A percentile compares a stretch with the other conserved stretches of the same genome.
phyloP scores from a whole-genome alignment of 2,329 filamentous ascomycete species.

The Xylariaceae sp. region DNA sequence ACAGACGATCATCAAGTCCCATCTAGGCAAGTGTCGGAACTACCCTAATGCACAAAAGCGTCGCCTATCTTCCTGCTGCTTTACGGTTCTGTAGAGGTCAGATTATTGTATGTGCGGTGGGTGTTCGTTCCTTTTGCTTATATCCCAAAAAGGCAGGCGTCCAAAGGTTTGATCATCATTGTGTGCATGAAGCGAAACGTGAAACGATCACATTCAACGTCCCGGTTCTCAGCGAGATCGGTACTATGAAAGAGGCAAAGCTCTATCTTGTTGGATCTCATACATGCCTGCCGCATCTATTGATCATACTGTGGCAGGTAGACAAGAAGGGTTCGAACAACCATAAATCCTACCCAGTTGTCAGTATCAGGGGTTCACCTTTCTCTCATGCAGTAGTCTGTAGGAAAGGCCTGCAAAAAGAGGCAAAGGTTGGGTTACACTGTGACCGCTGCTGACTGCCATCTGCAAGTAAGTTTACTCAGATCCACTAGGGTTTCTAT shows the following conservation, averaged over 20 bases:
- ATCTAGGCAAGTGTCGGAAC: no score
- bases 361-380: no score
- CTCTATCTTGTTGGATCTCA: not conserved
- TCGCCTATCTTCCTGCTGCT: slow-evolving; percentile 13
- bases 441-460: slow-evolving; percentile 9
- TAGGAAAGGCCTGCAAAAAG: not conserved
- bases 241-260: slow-evolving; percentile 2
- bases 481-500: slow-evolving; percentile 6
- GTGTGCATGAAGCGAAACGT: slow-evolving; percentile 32
- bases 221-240: slow-evolving; percentile 2
- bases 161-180: slow-evolving; percentile 29
- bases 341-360: not conserved
- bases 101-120: slow-evolving; percentile 4
- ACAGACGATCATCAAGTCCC: no score
- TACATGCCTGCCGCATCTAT: not conserved
- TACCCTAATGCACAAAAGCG: no score
- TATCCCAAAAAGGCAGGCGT: slow-evolving; percentile 20
- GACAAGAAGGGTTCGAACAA: not conserved
- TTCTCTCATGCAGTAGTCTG: not conserved
- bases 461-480: slow-evolving; percentile 11
- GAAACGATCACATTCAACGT: slow-evolving; percentile 19
- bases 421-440: slow-evolving; percentile 7
- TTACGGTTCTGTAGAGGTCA: slow-evolving; percentile 11
- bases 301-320: no score
- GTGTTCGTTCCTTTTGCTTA: slow-evolving; percentile 3